Evolutionary conservation across 192 early-diverging fungal species (phyloP).

Genomic region (Paraglomus brasilianum): DNA sequence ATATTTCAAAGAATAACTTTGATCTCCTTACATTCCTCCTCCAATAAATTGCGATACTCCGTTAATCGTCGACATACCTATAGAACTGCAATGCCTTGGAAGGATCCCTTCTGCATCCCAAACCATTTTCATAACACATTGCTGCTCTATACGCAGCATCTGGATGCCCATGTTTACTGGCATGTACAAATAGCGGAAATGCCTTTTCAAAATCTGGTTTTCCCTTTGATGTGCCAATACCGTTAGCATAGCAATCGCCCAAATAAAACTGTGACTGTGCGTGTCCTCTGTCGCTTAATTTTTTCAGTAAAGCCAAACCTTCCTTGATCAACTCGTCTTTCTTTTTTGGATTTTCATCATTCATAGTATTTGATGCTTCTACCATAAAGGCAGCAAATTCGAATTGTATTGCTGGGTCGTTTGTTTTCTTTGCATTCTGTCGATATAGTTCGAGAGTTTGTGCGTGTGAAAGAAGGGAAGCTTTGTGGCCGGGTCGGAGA

Average conservation of each 20-base stretch:
- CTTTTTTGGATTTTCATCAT: conserved; percentile 45
- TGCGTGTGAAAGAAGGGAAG: conserved; percentile 52
- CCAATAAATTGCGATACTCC: too few relatives aligned
- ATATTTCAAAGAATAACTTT: too few relatives aligned
- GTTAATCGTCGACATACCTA: conserved; percentile 40
- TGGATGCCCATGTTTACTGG: conserved; percentile 69
- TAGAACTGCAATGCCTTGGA: conserved; percentile 71
- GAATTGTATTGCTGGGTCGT: conserved; percentile 61
- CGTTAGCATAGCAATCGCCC: conserved; percentile 67
- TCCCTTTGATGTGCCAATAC: conserved; percentile 58
- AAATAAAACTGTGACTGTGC: conserved; percentile 71
- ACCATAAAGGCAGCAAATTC: conserved; percentile 70
- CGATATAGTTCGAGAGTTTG: conserved; percentile 61
- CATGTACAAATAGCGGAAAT: conserved; percentile 63
- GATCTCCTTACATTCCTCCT: too few relatives aligned
- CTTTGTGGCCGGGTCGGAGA: conserved; percentile 58
- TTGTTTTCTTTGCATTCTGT: conserved; percentile 64
- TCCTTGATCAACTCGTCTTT: conserved; percentile 61
- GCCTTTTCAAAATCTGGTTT: conserved; percentile 70
- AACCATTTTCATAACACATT: conserved; percentile 63
- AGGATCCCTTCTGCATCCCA: conserved; percentile 58
- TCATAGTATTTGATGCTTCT: conserved; percentile 50
- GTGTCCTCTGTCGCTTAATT: conserved; percentile 57
- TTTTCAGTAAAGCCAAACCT: conserved; percentile 62
- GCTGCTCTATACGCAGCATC: conserved; percentile 65